Percentiles rank a stretch among this genome's conserved stretches.
phyloP scores from a whole-genome alignment of 306 rosid genomes.

The Cucumis hystrix region DNA sequence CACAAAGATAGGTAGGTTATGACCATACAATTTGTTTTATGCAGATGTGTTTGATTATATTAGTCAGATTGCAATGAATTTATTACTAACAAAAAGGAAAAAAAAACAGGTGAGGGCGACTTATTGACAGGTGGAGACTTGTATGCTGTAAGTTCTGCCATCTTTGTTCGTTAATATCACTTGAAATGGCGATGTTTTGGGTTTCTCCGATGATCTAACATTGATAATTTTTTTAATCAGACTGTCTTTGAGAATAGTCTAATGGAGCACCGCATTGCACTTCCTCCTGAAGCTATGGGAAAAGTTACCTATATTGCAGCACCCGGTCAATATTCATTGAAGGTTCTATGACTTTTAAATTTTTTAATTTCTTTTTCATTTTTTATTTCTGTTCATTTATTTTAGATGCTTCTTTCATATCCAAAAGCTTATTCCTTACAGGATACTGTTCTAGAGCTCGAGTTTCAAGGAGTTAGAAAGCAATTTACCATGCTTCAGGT shows the following conservation, averaged over 20 bases:
- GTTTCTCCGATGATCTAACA: not conserved
- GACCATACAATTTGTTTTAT: not conserved
- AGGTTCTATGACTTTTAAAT: conserved; percentile 30
- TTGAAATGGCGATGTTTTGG: conserved; percentile 8
- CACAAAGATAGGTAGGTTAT: conserved; percentile 55
- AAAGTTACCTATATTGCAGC: conserved; percentile 82
- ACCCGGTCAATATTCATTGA: conserved; percentile 85
- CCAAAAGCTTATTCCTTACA: conserved; percentile 22
- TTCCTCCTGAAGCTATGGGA: conserved; percentile 97
- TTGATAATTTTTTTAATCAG: conserved; percentile 34
- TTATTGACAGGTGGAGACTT: conserved; percentile 87
- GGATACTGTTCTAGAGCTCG: conserved; percentile 96
- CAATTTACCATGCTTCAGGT: conserved; percentile 98
- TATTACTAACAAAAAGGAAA: not conserved
- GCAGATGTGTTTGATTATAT: not conserved
- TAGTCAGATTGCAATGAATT: not conserved
- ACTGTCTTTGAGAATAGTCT: conserved; percentile 82
- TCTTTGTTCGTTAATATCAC: not conserved
- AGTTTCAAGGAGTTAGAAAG: conserved; percentile 95
- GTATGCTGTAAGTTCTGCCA: conserved; percentile 63
- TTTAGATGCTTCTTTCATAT: not conserved
- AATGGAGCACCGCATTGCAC: conserved; percentile 81
- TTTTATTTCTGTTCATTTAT: not conserved
- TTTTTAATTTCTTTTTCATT: not conserved
- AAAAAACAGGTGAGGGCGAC: conserved; percentile 79